Evolutionary conservation across 2,329 filamentous ascomycete genomes (phyloP).

Genomic region (Trichoderma sp.): DNA sequence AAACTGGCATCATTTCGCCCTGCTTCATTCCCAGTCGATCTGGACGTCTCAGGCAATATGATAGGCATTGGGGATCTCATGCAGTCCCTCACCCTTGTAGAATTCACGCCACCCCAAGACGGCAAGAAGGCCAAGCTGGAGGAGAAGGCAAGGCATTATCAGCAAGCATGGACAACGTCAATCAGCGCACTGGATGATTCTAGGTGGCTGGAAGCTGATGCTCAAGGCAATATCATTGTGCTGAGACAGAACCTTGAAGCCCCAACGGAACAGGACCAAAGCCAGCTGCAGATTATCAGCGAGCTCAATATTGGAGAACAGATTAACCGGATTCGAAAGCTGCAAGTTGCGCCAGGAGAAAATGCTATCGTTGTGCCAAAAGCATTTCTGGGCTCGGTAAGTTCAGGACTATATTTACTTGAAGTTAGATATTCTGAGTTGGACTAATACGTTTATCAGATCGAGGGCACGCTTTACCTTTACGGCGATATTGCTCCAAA

Average conservation of each 20-base stretch:
- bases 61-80: slow-evolving; percentile 91
- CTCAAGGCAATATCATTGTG: slow-evolving; percentile 84
- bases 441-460: slow-evolving; percentile 51
- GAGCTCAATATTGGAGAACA: slow-evolving; percentile 90
- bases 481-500: slow-evolving; percentile 76
- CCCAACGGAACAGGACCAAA: slow-evolving; percentile 73
- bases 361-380: slow-evolving; percentile 74
- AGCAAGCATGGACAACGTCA: slow-evolving; percentile 81
- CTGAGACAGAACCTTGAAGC: slow-evolving; percentile 74
- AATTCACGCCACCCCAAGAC: slow-evolving; percentile 64
- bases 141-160: slow-evolving; percentile 79
- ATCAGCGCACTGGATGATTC: slow-evolving; percentile 72
- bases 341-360: slow-evolving; percentile 67
- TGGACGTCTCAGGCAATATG: slow-evolving; percentile 72
- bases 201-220: slow-evolving; percentile 81
- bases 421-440: neutral
- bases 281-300: slow-evolving; percentile 71
- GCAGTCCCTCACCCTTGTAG: slow-evolving; percentile 83
- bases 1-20: slow-evolving; percentile 79
- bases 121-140: slow-evolving; percentile 65
- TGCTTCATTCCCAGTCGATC: slow-evolving; percentile 79
- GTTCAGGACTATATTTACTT: slow-evolving; percentile 36
- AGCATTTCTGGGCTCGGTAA: slow-evolving; percentile 87
- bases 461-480: slow-evolving; percentile 89
- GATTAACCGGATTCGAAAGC: slow-evolving; percentile 82